phyloP scores from a whole-genome alignment of 345 rosid genomes.

The Linum trigynum region DNA sequence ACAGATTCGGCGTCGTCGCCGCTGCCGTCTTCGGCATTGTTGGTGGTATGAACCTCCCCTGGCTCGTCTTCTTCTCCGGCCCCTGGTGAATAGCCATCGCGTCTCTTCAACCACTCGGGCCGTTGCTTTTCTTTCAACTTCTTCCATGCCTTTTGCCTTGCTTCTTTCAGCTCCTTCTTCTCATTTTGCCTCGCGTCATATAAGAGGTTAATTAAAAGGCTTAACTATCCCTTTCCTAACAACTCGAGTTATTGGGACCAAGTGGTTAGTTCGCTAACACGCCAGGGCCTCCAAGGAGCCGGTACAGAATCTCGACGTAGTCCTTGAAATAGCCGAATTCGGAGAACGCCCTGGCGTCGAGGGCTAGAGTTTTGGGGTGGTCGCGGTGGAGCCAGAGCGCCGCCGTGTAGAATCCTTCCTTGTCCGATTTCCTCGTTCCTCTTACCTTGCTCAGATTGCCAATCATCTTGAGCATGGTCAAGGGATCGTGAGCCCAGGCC shows the following conservation, averaged over 20 bases:
- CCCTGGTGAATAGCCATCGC: background rate
- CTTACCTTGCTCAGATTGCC: slow-evolving; percentile 15
- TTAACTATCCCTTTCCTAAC: no score
- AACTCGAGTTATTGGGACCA: no score
- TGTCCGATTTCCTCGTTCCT: slow-evolving; percentile 20
- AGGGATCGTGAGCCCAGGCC: slow-evolving; percentile 11
- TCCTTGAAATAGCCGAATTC: slow-evolving; percentile 17
- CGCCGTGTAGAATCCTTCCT: slow-evolving; percentile 17
- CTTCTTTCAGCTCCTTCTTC: no score
- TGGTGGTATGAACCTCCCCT: no score
- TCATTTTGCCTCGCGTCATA: slow-evolving; percentile 1
- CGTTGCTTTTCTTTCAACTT: background rate
- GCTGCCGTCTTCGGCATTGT: background rate
- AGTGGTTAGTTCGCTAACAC: no score
- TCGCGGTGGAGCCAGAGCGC: slow-evolving; percentile 8
- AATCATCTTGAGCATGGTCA: slow-evolving; percentile 12
- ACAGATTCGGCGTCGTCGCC: no score
- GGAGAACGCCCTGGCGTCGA: slow-evolving; percentile 1
- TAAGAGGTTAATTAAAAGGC: no score
- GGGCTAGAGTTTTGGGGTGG: slow-evolving; percentile 19
- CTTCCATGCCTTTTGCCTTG: no score
- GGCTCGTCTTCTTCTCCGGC: no score
- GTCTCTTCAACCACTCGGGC: background rate
- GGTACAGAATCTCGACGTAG: slow-evolving; percentile 5
- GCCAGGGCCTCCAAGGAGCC: slow-evolving; percentile 7